Evolutionary conservation across 768 basidiomycete genomes (phyloP), one percentile per base, ranked within the genome.

Genomic region (Gloeopeniophorella convolvens): DNA sequence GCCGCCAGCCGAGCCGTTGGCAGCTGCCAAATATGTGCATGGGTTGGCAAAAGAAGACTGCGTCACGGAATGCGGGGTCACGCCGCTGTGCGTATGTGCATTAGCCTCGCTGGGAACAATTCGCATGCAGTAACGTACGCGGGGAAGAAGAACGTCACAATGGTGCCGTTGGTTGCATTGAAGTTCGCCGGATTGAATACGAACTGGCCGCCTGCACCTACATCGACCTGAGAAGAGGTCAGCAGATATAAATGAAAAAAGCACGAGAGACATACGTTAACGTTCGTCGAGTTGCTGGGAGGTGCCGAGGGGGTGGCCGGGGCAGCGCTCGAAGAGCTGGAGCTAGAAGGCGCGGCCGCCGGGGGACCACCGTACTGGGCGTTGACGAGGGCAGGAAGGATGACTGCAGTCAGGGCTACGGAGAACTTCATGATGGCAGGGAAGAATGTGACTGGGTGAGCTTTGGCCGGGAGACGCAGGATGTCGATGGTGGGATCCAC

Each of bases 61-160:
- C 16, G 66, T 72, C 61, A 68, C 60, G n/a, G 63, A 65, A 59
- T 64, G 63, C 20, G 16, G 27, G 24, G 48, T n/a, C 18, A 28
- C 44, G 16, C 16, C 21, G 26, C 57, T 62, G 34, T 18, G 16
- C n/a, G 13, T 18, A 13, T 10, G 27, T 12, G 33, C 2, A 42
- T 53, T 33, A 54, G 55, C 21, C n/a, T 18, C 26, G 40, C 32
- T 13, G 20, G 2, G 16, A 24, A 23, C 16, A 15, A 16, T 37
- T 3, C 12, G 5, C 20, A 23, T 15, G 3, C 10, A 11, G 8
- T 21, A 23, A 12, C 58, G 53, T 49, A 77, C 77, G 56, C 54
- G 9, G 77, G 75, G 70, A 80, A 76, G 58, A 63, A 74, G 66
- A 80, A 80, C 3, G 74, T 76, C 26, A 80, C 71, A 4, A 65